Evolutionary conservation across 331 rosid genomes (phyloP).

Genomic region (Acacia concinna): DNA sequence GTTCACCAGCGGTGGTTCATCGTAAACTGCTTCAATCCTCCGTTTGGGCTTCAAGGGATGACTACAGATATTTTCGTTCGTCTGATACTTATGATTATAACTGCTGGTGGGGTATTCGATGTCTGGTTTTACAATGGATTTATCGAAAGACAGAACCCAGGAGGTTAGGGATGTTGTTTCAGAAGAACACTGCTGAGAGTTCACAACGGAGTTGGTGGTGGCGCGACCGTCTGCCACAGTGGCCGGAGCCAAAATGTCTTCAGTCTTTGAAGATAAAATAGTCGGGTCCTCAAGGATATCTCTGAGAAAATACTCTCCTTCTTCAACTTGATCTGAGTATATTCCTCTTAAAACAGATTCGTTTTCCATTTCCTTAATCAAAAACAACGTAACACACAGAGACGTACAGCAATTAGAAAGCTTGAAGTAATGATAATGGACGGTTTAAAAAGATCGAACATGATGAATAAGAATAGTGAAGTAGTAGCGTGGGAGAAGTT

Average conservation of each 20-base stretch:
- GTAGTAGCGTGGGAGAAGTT: too few species aligned
- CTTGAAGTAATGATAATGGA: not conserved
- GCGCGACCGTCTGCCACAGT: not conserved
- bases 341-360: slow-evolving; percentile 17
- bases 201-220: not conserved
- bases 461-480: too few species aligned
- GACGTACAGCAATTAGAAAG: not conserved
- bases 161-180: not conserved
- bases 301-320: not conserved
- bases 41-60: not conserved
- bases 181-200: not conserved
- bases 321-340: not conserved
- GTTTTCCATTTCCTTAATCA: slow-evolving; percentile 30
- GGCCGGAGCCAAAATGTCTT: not conserved
- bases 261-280: not conserved
- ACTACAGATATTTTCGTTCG: too few species aligned
- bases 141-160: slow-evolving; percentile 26
- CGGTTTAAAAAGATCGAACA: too few species aligned
- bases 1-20: slow-evolving; percentile 10
- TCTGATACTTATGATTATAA: too few species aligned
- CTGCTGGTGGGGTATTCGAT: not conserved
- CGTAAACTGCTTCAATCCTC: not conserved
- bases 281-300: slow-evolving; percentile 16
- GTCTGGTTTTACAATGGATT: slow-evolving; percentile 6
- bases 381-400: too few species aligned